Base-by-base conservation (phyloP, 2,329 filamentous ascomycete species). In the Apiospora koreana region DNA sequence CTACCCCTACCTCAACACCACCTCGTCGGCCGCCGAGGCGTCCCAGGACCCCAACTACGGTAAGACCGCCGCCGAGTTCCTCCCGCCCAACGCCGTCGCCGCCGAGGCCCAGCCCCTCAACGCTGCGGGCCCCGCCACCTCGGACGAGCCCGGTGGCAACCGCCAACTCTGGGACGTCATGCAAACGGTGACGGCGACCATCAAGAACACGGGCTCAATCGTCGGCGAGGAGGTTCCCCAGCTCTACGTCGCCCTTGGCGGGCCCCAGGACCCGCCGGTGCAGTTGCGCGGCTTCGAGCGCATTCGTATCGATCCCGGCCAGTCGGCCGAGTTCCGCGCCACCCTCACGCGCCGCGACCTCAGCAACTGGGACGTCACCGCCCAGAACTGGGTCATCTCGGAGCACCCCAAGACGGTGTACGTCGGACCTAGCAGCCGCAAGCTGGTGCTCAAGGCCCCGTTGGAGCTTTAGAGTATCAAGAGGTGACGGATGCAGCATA, bases 371-470 rank as follows among this genome's bases (percentile, higher is more conserved):
- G 93, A 97, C 75, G 84, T 88, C 0, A 85, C 78, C 1, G 79
- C 83, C n/a, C 95, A 98, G 85, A 91, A 98, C 84, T 98, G 95
- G 95, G 88, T 94, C 64, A 76, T 89, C n/a, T 85, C 82, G 10
- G 75, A 81, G 23, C 76, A 81, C 65, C 77, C 83, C 70, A 90
- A 90, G 84, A 88, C 79, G 69, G 84, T 88, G 16, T 87, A 79
- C 72, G 86, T 90, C 9, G 88, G 88, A 2, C 81, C 84, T 74
- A 88, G 86, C 76, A 89, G 87, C 70, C 81, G 88, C 67, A 84
- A 89, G 75, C 77, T 90, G 77, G 83, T 84, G 1, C 81, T 89
- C 43, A 78, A 73, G 46, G 80, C 80, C 3, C 38, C 70, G 1
- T 70, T 82, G 71, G 35, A 71, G 54, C 1, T 38, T 1, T 62